These are phyloP conservation scores for Kluyveromyces aestuarii DNA, from an alignment of 805 yeast genomes.

Conservation along the genomic window DNA sequence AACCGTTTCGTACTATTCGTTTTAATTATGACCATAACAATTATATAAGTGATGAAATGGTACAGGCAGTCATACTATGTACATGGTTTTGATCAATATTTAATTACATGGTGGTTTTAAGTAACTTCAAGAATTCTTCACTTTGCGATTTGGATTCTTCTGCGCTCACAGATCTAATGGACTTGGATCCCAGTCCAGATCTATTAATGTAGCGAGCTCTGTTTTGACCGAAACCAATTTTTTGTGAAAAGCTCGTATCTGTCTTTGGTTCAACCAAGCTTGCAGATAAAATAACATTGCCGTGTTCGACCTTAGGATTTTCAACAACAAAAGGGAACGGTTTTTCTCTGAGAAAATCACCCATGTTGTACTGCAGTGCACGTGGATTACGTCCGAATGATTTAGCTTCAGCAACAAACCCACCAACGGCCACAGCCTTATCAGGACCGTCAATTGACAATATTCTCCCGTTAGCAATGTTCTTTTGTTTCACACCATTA, in stretches of 20 bases:
- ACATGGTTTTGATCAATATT: neutral
- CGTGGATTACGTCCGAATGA: slow-evolving; percentile 24
- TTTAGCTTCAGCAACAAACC: slow-evolving; percentile 34
- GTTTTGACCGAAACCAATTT: slow-evolving; percentile 1
- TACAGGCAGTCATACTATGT: neutral
- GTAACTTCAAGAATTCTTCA: slow-evolving; percentile 14
- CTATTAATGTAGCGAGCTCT: neutral
- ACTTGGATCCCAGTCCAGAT: neutral
- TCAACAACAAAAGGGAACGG: slow-evolving; percentile 35
- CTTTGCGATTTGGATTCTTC: slow-evolving; percentile 10
- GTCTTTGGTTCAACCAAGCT: slow-evolving; percentile 2
- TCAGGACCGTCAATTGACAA: slow-evolving; percentile 35
- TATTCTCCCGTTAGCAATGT: slow-evolving; percentile 62
- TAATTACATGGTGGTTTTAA: slow-evolving; percentile 6
- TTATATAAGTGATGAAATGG: neutral
- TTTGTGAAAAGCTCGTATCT: neutral
- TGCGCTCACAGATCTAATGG: slow-evolving; percentile 9
- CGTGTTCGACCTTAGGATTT: slow-evolving; percentile 32
- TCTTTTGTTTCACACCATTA: slow-evolving; percentile 48
- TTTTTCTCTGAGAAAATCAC: slow-evolving; percentile 36
- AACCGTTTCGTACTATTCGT: no score
- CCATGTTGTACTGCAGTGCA: slow-evolving; percentile 28
- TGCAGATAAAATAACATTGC: slow-evolving; percentile 17
- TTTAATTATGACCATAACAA: neutral
- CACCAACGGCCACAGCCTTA: slow-evolving; percentile 51